phyloP scores from a whole-genome alignment of 805 yeast species.

The Wickerhamiella azyma region DNA sequence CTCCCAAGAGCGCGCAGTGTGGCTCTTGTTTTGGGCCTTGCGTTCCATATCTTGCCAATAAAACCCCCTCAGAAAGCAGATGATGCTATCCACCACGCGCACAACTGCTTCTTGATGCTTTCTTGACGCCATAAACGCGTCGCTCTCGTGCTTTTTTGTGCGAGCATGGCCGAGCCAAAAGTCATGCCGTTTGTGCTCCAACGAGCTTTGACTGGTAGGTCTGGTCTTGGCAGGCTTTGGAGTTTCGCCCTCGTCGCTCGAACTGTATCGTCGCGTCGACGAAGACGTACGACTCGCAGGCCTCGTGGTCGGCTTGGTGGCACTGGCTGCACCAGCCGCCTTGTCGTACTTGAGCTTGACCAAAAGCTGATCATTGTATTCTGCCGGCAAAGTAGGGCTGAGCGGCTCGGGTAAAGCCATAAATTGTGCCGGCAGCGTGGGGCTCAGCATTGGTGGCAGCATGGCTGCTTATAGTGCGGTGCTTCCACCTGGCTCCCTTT shows the following conservation, averaged over 20 bases:
- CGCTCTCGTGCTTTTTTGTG: conserved; percentile 30
- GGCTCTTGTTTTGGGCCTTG: conserved; percentile 17
- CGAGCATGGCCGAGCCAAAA: conserved; percentile 30
- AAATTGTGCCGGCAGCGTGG: conserved; percentile 26
- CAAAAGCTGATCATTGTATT: conserved; percentile 13
- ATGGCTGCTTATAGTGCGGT: neutral
- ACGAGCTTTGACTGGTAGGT: neutral
- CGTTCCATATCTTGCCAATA: conserved; percentile 29
- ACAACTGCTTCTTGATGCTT: conserved; percentile 25
- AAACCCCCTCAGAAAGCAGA: conserved; percentile 28
- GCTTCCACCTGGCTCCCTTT: neutral
- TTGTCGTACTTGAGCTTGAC: conserved; percentile 5
- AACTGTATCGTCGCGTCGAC: neutral
- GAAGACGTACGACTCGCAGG: neutral
- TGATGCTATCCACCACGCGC: conserved; percentile 29
- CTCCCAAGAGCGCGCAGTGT: conserved; percentile 27
- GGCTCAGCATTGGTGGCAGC: conserved; percentile 28
- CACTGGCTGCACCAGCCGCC: neutral
- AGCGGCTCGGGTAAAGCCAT: conserved; percentile 22
- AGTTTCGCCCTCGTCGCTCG: conserved; percentile 2
- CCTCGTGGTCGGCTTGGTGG: neutral
- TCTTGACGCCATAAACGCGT: conserved; percentile 21
- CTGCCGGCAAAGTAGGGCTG: conserved; percentile 30
- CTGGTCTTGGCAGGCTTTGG: conserved; percentile 7
- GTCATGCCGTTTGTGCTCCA: neutral